These are phyloP conservation scores for Yarrowia yakushimensis DNA, from an alignment of 805 yeast species.

Conservation along the genomic window DNA sequence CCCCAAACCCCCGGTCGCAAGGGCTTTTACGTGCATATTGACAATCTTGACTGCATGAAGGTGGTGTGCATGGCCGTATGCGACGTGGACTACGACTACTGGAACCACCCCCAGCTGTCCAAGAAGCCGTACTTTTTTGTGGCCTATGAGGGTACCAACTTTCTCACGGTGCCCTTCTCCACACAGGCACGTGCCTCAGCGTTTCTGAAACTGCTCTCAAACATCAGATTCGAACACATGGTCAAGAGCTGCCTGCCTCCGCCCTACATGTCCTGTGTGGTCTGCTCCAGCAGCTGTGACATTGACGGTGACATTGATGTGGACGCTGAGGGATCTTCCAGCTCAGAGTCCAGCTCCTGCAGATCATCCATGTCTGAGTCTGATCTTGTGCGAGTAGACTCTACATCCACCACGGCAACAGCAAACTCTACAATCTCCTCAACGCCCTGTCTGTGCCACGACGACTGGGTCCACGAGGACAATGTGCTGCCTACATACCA, in stretches of 20 bases:
- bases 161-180: conserved; percentile 35
- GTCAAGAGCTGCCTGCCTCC: conserved; percentile 37
- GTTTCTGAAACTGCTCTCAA: conserved; percentile 34
- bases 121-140: conserved; percentile 27
- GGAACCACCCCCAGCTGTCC: conserved; percentile 17
- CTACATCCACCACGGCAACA: conserved; percentile 1
- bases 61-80: conserved; percentile 27
- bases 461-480: conserved; percentile 30
- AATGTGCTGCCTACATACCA: conserved; percentile 30
- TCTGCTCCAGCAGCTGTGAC: background rate
- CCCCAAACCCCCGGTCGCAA: conserved; percentile 26
- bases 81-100: conserved; percentile 18
- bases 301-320: background rate
- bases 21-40: conserved; percentile 30
- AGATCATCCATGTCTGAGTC: conserved; percentile 5
- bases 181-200: conserved; percentile 31
- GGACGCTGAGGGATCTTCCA: background rate
- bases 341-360: background rate
- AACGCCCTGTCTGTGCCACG: conserved; percentile 18
- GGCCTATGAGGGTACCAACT: conserved; percentile 28
- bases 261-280: conserved; percentile 28
- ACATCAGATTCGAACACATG: conserved; percentile 37
- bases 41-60: conserved; percentile 29
- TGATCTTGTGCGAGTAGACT: conserved; percentile 6
- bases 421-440: conserved; percentile 10